A percentile compares a stretch with the other conserved stretches of the same genome.
Evolutionary conservation across 2,329 filamentous ascomycete species (phyloP).

Genomic region (Septoria linicola): DNA sequence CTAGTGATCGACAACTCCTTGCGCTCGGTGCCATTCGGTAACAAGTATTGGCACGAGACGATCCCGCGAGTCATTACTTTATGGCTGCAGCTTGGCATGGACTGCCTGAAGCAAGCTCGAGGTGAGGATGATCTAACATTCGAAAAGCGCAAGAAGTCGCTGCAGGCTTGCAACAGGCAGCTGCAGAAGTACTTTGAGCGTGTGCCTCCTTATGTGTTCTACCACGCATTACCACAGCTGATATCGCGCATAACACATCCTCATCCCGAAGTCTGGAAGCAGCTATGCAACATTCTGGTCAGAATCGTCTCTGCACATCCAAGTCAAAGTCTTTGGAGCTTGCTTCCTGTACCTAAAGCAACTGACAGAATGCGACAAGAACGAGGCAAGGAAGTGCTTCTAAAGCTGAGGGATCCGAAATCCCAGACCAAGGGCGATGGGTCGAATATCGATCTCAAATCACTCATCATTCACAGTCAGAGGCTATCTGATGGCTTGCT

Average conservation of each 20-base stretch:
- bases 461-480: conserved; percentile 74
- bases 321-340: conserved; percentile 85
- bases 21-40: conserved; percentile 80
- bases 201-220: conserved; percentile 74
- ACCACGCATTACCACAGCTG: conserved; percentile 83
- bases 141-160: conserved; percentile 60
- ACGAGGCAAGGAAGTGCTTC: conserved; percentile 47
- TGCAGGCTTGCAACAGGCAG: conserved; percentile 69
- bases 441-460: conserved; percentile 61
- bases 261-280: conserved; percentile 71
- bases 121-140: conserved; percentile 48
- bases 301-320: conserved; percentile 87
- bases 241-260: conserved; percentile 93
- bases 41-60: conserved; percentile 94
- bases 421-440: conserved; percentile 58
- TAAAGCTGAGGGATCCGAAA: conserved; percentile 49
- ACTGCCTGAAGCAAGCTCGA: conserved; percentile 48
- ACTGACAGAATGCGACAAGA: conserved; percentile 67
- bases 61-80: conserved; percentile 87
- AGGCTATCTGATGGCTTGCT: conserved; percentile 80
- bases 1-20: conserved; percentile 93
- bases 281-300: conserved; percentile 75
- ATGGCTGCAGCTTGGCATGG: conserved; percentile 87
- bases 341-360: conserved; percentile 83
- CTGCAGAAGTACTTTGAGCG: conserved; percentile 75